Conservation (phyloP, 768 basidiomycete species). For the Baorangia bicolor region DNA sequence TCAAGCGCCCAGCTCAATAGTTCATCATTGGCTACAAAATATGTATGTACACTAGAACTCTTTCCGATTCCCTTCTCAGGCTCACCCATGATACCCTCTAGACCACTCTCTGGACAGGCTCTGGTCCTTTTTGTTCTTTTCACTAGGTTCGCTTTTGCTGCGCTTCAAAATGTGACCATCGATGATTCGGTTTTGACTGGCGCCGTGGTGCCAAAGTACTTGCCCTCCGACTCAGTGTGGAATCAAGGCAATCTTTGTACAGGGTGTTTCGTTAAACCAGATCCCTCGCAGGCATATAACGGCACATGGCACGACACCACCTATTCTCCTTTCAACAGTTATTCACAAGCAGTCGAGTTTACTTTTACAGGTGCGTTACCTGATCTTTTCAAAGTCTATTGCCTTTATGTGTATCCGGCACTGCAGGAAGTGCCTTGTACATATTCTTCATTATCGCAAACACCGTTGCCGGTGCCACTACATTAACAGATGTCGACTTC, state of each 20-base stretch:
- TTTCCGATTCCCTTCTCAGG: not conserved
- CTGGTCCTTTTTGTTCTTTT: not conserved
- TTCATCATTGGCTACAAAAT: too few species aligned
- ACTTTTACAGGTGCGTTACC: constrained; percentile 6
- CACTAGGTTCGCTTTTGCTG: not conserved
- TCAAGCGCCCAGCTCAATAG: too few species aligned
- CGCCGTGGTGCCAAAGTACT: constrained; percentile 1
- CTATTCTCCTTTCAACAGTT: not conserved
- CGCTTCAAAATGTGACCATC: too few species aligned
- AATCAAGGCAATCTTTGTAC: constrained; percentile 4
- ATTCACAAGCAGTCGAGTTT: constrained; percentile 1
- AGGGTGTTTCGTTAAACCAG: not conserved
- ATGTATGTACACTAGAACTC: too few species aligned
- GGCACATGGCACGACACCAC: constrained; percentile 20
- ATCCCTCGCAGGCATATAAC: constrained; percentile 1
- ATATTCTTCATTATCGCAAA: constrained; percentile 19
- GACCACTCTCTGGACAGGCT: not conserved
- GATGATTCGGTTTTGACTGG: constrained; percentile 10
- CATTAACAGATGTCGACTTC: constrained; percentile 3
- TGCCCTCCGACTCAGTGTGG: constrained; percentile 4
- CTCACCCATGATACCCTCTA: constrained; percentile 1
- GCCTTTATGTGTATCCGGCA: not conserved
- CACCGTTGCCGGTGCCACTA: not conserved
- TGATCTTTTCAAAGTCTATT: not conserved
- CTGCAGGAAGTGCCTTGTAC: constrained; percentile 13